Conservation (phyloP, 441 rosid species). For the Syzygium syzygioides region DNA sequence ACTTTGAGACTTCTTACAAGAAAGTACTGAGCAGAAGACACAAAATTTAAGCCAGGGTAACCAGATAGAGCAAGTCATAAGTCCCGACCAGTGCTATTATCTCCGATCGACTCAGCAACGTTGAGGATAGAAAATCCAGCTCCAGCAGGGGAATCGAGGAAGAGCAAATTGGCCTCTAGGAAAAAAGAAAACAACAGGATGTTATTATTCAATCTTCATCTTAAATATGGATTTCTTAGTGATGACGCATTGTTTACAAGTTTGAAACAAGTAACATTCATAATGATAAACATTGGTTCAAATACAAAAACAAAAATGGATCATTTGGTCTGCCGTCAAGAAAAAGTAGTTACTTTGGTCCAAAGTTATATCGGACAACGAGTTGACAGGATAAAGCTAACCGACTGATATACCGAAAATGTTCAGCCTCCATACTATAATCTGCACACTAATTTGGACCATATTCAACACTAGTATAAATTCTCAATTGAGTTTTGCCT, state of each 20-base stretch:
- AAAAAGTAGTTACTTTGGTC: background rate
- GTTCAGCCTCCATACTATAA: background rate
- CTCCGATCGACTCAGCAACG: background rate
- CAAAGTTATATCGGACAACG: background rate
- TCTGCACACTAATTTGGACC: background rate
- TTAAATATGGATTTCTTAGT: background rate
- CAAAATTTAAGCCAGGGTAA: background rate
- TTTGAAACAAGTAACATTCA: background rate
- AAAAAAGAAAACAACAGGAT: background rate
- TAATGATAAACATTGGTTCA: background rate
- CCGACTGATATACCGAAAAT: background rate
- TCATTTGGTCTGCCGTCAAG: accelerated
- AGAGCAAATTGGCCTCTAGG: background rate
- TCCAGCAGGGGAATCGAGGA: background rate
- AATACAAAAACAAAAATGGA: background rate
- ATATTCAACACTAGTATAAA: too few species aligned
- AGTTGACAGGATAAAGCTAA: background rate
- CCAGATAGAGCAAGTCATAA: background rate
- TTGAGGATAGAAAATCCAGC: background rate
- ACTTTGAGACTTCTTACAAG: background rate
- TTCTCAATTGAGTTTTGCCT: background rate
- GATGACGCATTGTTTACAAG: background rate
- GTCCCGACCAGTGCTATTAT: background rate
- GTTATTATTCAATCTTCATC: background rate
- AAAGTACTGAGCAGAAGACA: background rate